These are phyloP conservation scores for Clarireedia homoeocarpa DNA, from an alignment of 2,329 filamentous ascomycete species.

Conservation along the genomic window DNA sequence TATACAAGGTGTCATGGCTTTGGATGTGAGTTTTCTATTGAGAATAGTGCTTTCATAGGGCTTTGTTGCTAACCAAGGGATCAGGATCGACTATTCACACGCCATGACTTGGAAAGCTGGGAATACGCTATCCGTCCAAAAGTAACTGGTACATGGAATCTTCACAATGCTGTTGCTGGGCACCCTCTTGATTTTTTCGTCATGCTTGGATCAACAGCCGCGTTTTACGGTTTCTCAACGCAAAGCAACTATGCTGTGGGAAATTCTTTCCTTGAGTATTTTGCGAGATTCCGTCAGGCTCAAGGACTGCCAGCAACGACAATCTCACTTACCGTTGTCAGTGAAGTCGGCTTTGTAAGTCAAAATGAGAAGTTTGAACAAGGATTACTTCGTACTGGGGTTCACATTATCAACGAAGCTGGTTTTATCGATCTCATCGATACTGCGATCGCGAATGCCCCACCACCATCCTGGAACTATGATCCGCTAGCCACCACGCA, in stretches of 20 bases:
- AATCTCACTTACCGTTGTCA: slow-evolving; percentile 29
- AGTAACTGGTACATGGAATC: slow-evolving; percentile 13
- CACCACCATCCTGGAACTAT: not conserved
- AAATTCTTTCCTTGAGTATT: slow-evolving; percentile 32
- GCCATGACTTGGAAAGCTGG: not conserved
- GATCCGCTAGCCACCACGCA: not conserved
- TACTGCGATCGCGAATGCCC: slow-evolving; percentile 10
- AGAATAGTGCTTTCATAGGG: not conserved
- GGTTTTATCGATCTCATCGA: slow-evolving; percentile 18
- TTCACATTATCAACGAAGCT: slow-evolving; percentile 13
- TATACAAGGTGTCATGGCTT: slow-evolving; percentile 7
- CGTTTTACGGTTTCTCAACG: slow-evolving; percentile 25
- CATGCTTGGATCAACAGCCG: slow-evolving; percentile 26
- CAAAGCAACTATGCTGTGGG: slow-evolving; percentile 34
- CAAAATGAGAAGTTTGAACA: slow-evolving; percentile 22
- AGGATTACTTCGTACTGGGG: slow-evolving; percentile 8
- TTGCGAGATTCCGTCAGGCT: slow-evolving; percentile 24
- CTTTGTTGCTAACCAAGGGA: not conserved
- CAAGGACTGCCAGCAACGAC: slow-evolving; percentile 24
- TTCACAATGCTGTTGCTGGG: slow-evolving; percentile 11
- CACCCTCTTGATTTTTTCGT: slow-evolving; percentile 32
- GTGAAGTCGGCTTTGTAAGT: slow-evolving; percentile 30
- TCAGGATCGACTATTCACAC: slow-evolving; percentile 1
- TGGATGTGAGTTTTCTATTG: slow-evolving; percentile 7
- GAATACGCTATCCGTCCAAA: slow-evolving; percentile 29